Evolutionary conservation across 306 rosid species (phyloP).

Genomic region (Inga leiocalycina): DNA sequence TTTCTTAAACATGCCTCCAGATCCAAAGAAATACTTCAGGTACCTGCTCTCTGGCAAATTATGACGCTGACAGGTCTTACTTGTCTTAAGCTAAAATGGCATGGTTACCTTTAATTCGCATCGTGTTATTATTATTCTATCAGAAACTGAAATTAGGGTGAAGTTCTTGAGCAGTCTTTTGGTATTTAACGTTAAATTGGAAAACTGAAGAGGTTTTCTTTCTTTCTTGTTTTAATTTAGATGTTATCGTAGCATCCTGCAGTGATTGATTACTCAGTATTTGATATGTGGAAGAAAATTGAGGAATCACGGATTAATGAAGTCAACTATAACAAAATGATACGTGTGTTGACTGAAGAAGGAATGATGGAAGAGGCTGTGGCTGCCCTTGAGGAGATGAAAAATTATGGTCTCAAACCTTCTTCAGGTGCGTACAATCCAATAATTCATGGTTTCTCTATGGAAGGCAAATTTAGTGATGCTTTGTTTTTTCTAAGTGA

Average conservation of each 20-base stretch:
- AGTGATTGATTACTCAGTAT: conserved; percentile 24
- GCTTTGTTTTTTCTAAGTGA: conserved; percentile 53
- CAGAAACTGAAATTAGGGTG: conserved; percentile 1
- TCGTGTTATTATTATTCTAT: background rate
- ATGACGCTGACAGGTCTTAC: background rate
- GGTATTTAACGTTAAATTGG: background rate
- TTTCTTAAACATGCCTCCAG: conserved; percentile 60
- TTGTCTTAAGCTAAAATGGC: background rate
- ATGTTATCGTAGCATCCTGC: background rate
- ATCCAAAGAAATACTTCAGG: conserved; percentile 58
- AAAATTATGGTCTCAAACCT: conserved; percentile 43
- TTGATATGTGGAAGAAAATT: conserved; percentile 63
- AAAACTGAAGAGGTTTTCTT: background rate
- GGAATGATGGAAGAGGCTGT: conserved; percentile 59
- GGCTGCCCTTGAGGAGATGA: conserved; percentile 57
- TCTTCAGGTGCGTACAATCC: conserved; percentile 58
- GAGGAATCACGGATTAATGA: conserved; percentile 60
- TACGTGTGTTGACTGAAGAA: conserved; percentile 55
- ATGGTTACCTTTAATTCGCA: background rate
- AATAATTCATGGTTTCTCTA: conserved; percentile 58
- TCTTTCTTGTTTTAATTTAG: background rate
- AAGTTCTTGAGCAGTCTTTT: background rate
- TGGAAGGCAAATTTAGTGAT: conserved; percentile 48
- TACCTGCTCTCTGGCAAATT: background rate
- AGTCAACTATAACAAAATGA: conserved; percentile 57